phyloP scores from a whole-genome alignment of 2,329 filamentous ascomycete species.

The Metarhizium brunneum region DNA sequence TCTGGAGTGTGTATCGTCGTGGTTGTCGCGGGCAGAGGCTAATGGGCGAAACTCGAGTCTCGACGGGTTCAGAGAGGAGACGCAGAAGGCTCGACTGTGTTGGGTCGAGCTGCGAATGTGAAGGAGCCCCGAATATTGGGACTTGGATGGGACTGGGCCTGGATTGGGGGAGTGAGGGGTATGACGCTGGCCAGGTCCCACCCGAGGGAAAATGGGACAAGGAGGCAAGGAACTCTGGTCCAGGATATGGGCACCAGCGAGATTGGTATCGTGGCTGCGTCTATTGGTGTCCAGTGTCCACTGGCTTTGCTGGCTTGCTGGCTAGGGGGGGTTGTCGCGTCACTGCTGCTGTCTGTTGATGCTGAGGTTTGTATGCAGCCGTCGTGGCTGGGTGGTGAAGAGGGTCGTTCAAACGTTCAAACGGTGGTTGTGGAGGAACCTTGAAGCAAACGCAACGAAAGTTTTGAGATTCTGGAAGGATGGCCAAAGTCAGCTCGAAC shows the following conservation, averaged over 20 bases:
- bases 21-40: neutral
- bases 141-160: neutral
- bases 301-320: neutral
- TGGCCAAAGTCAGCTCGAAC: neutral
- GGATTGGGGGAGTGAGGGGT: constrained; percentile 1
- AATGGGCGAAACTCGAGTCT: neutral
- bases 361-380: neutral
- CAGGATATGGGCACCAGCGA: neutral
- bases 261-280: neutral
- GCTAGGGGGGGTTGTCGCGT: neutral
- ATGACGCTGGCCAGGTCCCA: constrained; percentile 6
- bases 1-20: neutral
- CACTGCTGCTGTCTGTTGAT: neutral
- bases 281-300: neutral
- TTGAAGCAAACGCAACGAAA: neutral
- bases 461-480: neutral
- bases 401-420: neutral
- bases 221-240: neutral
- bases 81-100: neutral
- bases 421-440: neutral
- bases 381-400: neutral
- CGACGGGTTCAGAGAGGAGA: neutral
- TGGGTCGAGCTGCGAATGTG: neutral
- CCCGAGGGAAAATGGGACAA: neutral
- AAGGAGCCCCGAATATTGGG: neutral